Evolutionary conservation across 257 asterid species (phyloP), one percentile per base, ranked within the genome.

Genomic region (Przewalskia tangutica): DNA sequence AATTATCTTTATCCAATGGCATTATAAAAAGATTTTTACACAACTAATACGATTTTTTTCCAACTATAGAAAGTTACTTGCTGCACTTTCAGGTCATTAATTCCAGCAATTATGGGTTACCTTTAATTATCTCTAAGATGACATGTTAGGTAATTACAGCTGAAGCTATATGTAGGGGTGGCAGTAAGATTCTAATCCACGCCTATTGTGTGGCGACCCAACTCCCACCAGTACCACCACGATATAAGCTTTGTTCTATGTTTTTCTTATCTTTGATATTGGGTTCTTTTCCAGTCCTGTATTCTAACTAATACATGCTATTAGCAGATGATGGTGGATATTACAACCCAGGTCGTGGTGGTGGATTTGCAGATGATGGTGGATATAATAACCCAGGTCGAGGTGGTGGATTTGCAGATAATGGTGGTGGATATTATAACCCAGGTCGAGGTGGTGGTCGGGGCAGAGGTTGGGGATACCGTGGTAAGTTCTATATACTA

Each of bases 391-490:
- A 71, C 56, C 78, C 78, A 18, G 36, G 40, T 46, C 78, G 78
- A 18, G 83, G 89, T 50, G 89, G 89, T 64, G 86, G 90, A 3
- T 67, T 83, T 4, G 83, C 86, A 68, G 88, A 85, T 59, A 54
- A 85, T 81, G 83, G 60, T 12, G 62, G 79, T 46, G 42, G 59
- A 71, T 71, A 71, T 46, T 46, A 71, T 46, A 23, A 20, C 3
- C 40, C 38, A 10, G 67, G 67, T 11, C 67, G 40, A 20, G 84
- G 87, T 71, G 81, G 63, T 58, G 86, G 90, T 60, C 82, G 88
- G 38, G 89, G 91, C 82, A 85, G 90, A 78, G 88, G 90, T 77
- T 84, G 90, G 91, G 89, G 86, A 62, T 88, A 88, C 82, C 85
- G 83, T 81, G 92, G 92, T 90, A 82, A 84, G 86, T 82, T 79